Evolutionary conservation across 2,329 filamentous ascomycete genomes (phyloP).

Genomic region (Ceratocystis smalleyi): DNA sequence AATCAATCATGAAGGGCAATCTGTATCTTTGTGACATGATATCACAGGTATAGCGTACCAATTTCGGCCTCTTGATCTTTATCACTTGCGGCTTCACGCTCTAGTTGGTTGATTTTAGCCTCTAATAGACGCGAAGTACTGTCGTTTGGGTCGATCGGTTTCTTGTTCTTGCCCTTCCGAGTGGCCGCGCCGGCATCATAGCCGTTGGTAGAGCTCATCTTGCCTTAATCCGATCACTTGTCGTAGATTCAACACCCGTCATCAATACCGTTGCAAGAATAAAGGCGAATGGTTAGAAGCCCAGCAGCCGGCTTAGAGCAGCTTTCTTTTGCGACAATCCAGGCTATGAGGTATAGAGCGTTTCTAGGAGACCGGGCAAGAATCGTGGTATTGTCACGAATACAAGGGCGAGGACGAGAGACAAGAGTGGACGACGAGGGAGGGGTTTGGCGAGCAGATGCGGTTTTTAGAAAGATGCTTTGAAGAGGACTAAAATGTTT

Average conservation of each 20-base stretch:
- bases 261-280: background rate
- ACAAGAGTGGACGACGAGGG: background rate
- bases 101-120: conserved; percentile 86
- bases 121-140: conserved; percentile 75
- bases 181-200: conserved; percentile 2
- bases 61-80: conserved; percentile 95
- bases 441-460: background rate
- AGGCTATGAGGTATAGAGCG: background rate
- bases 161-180: conserved; percentile 77
- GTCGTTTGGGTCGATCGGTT: conserved; percentile 69
- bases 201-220: conserved; percentile 9
- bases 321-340: background rate
- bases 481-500: background rate
- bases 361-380: background rate
- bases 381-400: background rate
- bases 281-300: background rate
- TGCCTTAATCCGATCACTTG: background rate
- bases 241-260: background rate
- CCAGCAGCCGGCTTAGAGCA: background rate
- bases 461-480: background rate
- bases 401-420: background rate
- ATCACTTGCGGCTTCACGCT: conserved; percentile 81
- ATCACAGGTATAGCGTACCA: conserved; percentile 38
- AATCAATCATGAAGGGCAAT: background rate
- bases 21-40: background rate